phyloP scores from a whole-genome alignment of 129 eudicot species.

The Saposhnikovia divaricata region DNA sequence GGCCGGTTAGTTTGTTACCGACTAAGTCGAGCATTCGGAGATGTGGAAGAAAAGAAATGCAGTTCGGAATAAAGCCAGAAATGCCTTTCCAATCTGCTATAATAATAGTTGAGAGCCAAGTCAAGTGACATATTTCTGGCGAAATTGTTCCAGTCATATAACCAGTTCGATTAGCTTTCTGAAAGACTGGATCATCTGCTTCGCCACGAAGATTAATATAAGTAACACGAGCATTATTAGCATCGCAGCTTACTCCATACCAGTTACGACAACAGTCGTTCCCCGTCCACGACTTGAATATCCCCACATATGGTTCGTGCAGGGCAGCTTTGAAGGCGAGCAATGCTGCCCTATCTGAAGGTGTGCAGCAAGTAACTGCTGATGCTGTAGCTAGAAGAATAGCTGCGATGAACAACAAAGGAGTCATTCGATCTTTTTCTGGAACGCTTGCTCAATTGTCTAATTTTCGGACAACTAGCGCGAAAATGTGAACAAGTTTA shows the following conservation, averaged over 20 bases:
- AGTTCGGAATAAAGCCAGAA: conserved; percentile 67
- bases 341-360: conserved; percentile 72
- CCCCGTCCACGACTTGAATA: conserved; percentile 83
- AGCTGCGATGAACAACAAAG: conserved; percentile 20
- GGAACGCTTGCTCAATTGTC: neutral
- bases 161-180: conserved; percentile 57
- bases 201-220: conserved; percentile 86
- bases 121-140: conserved; percentile 58
- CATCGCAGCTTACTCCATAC: conserved; percentile 89
- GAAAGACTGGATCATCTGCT: conserved; percentile 76
- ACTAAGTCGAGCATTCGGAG: conserved; percentile 65
- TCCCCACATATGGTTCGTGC: conserved; percentile 59
- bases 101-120: conserved; percentile 55
- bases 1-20: conserved; percentile 67
- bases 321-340: conserved; percentile 56
- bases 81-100: conserved; percentile 94
- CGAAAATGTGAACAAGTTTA: conserved; percentile 2
- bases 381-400: conserved; percentile 17
- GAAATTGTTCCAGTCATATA: conserved; percentile 84
- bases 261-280: conserved; percentile 66
- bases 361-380: conserved; percentile 46
- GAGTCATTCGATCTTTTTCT: conserved; percentile 14
- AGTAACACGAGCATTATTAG: conserved; percentile 55
- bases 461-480: conserved; percentile 1
- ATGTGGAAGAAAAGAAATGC: conserved; percentile 47